Base-by-base conservation (phyloP, 164 flowering plant genomes). In the Houttuynia cordata region DNA sequence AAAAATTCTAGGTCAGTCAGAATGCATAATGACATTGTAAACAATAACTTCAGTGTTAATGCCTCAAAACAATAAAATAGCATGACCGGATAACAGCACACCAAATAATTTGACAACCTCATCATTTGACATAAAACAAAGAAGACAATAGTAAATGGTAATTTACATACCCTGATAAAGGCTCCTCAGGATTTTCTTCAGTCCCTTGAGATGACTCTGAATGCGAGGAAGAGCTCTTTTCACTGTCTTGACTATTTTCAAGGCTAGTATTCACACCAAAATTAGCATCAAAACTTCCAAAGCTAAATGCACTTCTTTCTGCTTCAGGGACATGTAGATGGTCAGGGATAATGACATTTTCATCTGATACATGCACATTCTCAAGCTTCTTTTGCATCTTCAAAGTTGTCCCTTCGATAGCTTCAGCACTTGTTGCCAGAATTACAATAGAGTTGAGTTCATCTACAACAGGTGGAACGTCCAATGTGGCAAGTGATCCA, bases 271-370 rank as follows among this genome's bases (percentile, higher is more conserved):
- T 63, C 19, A 81, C 60, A 17, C 76, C 85, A 76, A 86, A 86
- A 67, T 64, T 64, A 62, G 81, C 83, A 73, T 80, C 89, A 76
- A 91, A 84, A 72, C 97, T 91, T 75, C 97, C 97, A 81, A 91
- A 91, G 67, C 86, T 84, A 55, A 91, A 71, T 49, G 86, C 79
- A 57, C 69, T 72, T 69, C 90, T 79, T 69, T 80, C 88, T 67
- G 84, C 77, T 68, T 88, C 97, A 52, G 97, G 90, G 19, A 88
- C 97, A 68, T 83, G 91, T 21, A 91, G 81, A 65, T 91, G 96
- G 59, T 82, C 75, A 53, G 97, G 96, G 64, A 91, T 80, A 24
- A 91, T 86, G 57, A 91, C 97, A 79, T 81, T 81, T 56, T 79
- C 82, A 57, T 75, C 66, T 41, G 76, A 78, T 64, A 85, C 59